Evolutionary conservation across 1,284 basidiomycete genomes (phyloP).

Genomic region (Bjerkandera adusta): DNA sequence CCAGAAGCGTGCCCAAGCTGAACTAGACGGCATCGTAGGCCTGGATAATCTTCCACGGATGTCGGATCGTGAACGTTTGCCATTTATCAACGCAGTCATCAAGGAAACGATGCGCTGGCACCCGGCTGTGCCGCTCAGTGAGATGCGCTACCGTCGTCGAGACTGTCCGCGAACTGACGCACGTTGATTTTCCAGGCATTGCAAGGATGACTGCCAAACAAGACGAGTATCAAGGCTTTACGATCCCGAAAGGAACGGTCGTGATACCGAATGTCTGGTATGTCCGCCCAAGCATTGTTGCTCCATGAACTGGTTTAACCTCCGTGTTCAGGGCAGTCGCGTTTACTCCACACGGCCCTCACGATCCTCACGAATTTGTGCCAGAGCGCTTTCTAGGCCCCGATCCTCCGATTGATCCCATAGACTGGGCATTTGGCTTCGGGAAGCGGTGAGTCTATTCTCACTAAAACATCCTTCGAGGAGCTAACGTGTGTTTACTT

Average conservation of each 20-base stretch:
- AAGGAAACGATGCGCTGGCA: conserved; percentile 39
- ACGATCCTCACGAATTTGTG: not conserved
- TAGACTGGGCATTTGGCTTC: conserved; percentile 3
- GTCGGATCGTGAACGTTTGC: conserved; percentile 47
- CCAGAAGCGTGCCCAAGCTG: conserved; percentile 47
- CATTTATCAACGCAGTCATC: conserved; percentile 51
- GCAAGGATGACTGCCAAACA: conserved; percentile 17
- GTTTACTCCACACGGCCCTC: not conserved
- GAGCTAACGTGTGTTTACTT: too few relatives aligned
- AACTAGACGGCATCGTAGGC: conserved; percentile 52
- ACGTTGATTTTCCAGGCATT: conserved; percentile 13
- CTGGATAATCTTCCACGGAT: conserved; percentile 41
- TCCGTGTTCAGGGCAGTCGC: conserved; percentile 3
- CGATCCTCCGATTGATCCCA: not conserved
- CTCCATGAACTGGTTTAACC: not conserved
- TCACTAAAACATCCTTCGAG: not conserved
- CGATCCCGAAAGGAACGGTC: conserved; percentile 21
- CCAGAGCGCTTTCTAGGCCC: conserved; percentile 6
- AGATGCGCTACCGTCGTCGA: too few relatives aligned
- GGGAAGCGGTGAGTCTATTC: not conserved
- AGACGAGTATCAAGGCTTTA: conserved; percentile 19
- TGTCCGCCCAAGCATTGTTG: not conserved
- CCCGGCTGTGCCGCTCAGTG: conserved; percentile 25
- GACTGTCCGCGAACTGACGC: too few relatives aligned
- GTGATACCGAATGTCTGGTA: conserved; percentile 23